Evolutionary conservation across 2,329 filamentous ascomycete species (phyloP).

Genomic region (Myotisia sp.): DNA sequence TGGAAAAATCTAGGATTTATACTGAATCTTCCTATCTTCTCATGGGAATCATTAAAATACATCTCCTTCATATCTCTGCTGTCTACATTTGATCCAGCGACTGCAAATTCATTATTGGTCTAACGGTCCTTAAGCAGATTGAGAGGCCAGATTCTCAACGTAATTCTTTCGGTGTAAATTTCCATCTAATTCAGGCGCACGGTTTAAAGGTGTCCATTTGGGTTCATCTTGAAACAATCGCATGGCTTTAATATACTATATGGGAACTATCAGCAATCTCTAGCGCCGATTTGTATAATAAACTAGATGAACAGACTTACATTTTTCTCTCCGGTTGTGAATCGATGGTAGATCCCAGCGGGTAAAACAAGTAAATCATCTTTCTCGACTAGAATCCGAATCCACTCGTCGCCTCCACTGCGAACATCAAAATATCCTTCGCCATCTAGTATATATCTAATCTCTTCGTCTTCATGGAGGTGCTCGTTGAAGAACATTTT

Average conservation of each 20-base stretch:
- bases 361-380: slow-evolving; percentile 85
- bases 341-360: slow-evolving; percentile 90
- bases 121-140: background rate
- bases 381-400: slow-evolving; percentile 72
- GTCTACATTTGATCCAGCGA: background rate
- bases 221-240: slow-evolving; percentile 95
- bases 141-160: slow-evolving; percentile 31
- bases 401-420: slow-evolving; percentile 69
- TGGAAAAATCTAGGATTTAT: too few relatives aligned
- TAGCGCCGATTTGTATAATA: background rate
- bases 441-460: slow-evolving; percentile 80
- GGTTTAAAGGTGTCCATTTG: slow-evolving; percentile 92
- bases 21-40: too few relatives aligned
- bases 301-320: slow-evolving; percentile 47
- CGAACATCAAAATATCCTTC: slow-evolving; percentile 89
- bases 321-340: slow-evolving; percentile 84
- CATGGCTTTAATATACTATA: slow-evolving; percentile 87
- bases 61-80: too few relatives aligned
- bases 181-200: slow-evolving; percentile 56
- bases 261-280: background rate
- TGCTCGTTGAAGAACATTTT: slow-evolving; percentile 91
- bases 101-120: slow-evolving; percentile 1
- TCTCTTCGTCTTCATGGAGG: slow-evolving; percentile 96
- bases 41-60: too few relatives aligned
- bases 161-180: slow-evolving; percentile 74